Percentiles rank a stretch among this genome's conserved stretches.
These are phyloP conservation scores for Decorospora gaudefroyi DNA, from an alignment of 2,329 filamentous ascomycete genomes.

Conservation along the genomic window DNA sequence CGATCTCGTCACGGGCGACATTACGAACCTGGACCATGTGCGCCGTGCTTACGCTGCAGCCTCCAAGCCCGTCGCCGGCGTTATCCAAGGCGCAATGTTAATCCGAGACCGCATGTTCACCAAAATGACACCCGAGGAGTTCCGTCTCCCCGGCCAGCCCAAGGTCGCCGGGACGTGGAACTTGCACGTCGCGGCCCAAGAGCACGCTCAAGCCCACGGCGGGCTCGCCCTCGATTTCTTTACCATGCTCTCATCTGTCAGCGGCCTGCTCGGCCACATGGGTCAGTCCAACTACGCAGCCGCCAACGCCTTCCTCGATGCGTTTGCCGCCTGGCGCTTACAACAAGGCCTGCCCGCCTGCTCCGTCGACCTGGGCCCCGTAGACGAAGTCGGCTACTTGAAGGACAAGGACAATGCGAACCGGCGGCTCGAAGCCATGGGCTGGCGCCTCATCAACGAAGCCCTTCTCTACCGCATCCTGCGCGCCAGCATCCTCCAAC, in stretches of 20 bases:
- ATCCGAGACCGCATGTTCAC: conserved; percentile 12
- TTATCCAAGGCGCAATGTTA: conserved; percentile 10
- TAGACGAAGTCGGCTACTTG: conserved; percentile 35
- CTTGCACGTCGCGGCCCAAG: conserved; percentile 21
- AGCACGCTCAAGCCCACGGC: background rate
- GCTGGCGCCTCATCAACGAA: background rate
- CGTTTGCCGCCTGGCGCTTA: conserved; percentile 30
- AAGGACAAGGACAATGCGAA: conserved; percentile 6
- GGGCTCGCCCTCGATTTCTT: conserved; percentile 45
- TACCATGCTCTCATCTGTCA: conserved; percentile 44
- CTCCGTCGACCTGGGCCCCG: conserved; percentile 34
- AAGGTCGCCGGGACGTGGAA: conserved; percentile 34
- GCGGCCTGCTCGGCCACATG: conserved; percentile 23
- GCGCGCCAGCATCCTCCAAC: background rate
- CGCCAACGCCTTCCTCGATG: conserved; percentile 40
- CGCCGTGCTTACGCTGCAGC: background rate
- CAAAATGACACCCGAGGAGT: conserved; percentile 19
- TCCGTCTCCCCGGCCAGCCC: conserved; percentile 8
- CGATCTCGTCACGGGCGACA: conserved; percentile 8
- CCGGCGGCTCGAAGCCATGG: background rate
- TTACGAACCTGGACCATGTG: conserved; percentile 8
- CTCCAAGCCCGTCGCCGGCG: conserved; percentile 11
- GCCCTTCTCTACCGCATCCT: background rate
- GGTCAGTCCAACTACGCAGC: conserved; percentile 34
- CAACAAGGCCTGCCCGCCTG: conserved; percentile 23